phyloP scores from a whole-genome alignment of 2,329 filamentous ascomycete species.

The Arthrobotrys musiformis region DNA sequence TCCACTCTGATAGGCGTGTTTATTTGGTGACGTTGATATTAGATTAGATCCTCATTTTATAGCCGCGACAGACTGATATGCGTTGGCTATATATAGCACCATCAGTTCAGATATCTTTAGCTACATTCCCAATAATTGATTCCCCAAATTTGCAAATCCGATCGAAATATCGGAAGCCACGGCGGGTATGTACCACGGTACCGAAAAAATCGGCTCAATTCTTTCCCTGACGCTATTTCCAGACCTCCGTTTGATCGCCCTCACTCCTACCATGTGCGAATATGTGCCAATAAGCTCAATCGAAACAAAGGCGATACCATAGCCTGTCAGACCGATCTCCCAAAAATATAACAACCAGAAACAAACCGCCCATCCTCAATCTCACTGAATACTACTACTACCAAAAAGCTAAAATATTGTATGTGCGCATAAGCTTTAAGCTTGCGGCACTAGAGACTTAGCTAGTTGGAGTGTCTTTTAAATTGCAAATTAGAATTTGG shows the following conservation, averaged over 20 bases:
- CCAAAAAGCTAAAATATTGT: neutral
- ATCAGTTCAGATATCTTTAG: neutral
- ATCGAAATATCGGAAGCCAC: neutral
- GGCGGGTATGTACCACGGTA: neutral
- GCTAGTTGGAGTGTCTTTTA: neutral
- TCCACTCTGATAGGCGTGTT: neutral
- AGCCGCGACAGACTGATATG: neutral
- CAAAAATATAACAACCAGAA: neutral
- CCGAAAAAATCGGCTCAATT: neutral
- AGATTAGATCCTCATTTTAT: conserved; percentile 8
- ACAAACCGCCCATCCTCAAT: neutral
- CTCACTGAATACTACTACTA: no score
- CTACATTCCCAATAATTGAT: no score
- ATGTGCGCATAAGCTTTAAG: neutral
- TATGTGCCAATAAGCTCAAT: neutral
- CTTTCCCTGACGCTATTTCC: no score
- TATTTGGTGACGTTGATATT: neutral
- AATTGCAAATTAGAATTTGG: neutral
- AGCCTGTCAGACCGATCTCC: neutral
- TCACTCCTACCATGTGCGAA: neutral
- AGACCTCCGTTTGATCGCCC: no score
- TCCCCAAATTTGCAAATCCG: neutral
- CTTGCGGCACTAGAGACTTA: neutral
- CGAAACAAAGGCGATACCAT: neutral
- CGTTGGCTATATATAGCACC: conserved; percentile 4